Base-by-base conservation (phyloP, 306 rosid species). In the Abrus precatorius region DNA sequence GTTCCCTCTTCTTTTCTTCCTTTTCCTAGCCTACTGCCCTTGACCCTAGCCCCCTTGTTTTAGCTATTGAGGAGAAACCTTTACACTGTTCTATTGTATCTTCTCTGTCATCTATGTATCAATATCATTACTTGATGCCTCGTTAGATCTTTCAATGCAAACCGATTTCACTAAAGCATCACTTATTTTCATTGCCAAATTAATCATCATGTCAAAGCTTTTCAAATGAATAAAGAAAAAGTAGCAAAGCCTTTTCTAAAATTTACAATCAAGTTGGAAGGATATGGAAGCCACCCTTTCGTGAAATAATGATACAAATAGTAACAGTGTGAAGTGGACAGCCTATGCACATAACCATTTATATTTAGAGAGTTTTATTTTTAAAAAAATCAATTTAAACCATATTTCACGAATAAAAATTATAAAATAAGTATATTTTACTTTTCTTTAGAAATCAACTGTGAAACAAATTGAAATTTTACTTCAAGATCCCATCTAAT, bases 191-290 rank as follows among this genome's bases (percentile, higher is more conserved):
- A 53, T 52, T 11, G 45, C 29, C 78, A 45, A 40, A 52, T 72
- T 69, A 54, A 74, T 69, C 76, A 54, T 82, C 69, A 62, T 75
- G 73, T 83, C 82, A 49, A 83, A 70, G 73, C 76, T 74, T 63
- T 81, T 73, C 7, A 27, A 64, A 13, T 47, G 41, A 29, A 49
- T 72, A 66, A 38, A 32, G 41, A 11, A 65, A 76, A 75, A 61
- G 71, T 10, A 1, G 20, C 13, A 48, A 38, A 34, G 5, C 79
- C 77, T 78, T 77, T 85, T 73, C 72, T 14, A 66, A 67, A 77
- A 61, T 63, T 78, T 68, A 1, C 20, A 60, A 57, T 77, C 80
- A 57, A 45, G 52, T 54, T 29, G 14, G 30, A 20, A 32, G 70
- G 70, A 79, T 9, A 50, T 67, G 59, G 62, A 68, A 56, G 60